Evolutionary conservation across 1,284 basidiomycete genomes (phyloP).

Genomic region (Agroathelia rolfsii): DNA sequence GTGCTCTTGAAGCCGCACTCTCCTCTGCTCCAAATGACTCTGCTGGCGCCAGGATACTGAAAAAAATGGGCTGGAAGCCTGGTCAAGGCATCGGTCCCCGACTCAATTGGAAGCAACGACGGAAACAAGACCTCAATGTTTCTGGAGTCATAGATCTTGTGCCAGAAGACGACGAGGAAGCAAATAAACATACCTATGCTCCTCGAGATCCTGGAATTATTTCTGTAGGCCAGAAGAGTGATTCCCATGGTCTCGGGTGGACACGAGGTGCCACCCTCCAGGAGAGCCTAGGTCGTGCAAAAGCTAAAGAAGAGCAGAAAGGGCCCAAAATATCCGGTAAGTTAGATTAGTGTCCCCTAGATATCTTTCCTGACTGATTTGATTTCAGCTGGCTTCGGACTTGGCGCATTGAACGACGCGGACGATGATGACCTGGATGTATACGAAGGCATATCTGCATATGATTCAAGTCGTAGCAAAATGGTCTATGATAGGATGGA

Average conservation of each 20-base stretch:
- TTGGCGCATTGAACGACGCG: conserved; percentile 79
- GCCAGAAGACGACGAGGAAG: conserved; percentile 62
- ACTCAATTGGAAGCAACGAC: conserved; percentile 69
- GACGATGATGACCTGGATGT: conserved; percentile 87
- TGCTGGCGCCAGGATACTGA: conserved; percentile 72
- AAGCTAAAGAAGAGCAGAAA: conserved; percentile 16
- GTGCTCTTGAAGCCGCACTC: conserved; percentile 49
- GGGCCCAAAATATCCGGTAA: conserved; percentile 56
- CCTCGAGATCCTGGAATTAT: conserved; percentile 70
- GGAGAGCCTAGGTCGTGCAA: conserved; percentile 37
- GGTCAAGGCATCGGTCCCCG: conserved; percentile 92
- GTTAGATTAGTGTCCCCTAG: conserved; percentile 12
- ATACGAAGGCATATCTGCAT: conserved; percentile 44
- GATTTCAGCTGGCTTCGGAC: conserved; percentile 64
- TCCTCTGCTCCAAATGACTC: conserved; percentile 60
- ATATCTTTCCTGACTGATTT: conserved; percentile 5
- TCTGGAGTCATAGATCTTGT: conserved; percentile 32
- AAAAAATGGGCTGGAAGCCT: conserved; percentile 91
- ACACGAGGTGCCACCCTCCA: conserved; percentile 54
- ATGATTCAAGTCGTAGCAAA: conserved; percentile 36
- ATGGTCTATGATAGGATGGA: conserved; percentile 66
- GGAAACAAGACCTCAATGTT: conserved; percentile 54
- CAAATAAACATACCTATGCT: conserved; percentile 78
- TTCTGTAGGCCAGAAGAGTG: conserved; percentile 58
- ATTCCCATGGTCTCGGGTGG: conserved; percentile 76